Conservation (phyloP, 192 early-diverging fungal species). For the Coemansia furcata region DNA sequence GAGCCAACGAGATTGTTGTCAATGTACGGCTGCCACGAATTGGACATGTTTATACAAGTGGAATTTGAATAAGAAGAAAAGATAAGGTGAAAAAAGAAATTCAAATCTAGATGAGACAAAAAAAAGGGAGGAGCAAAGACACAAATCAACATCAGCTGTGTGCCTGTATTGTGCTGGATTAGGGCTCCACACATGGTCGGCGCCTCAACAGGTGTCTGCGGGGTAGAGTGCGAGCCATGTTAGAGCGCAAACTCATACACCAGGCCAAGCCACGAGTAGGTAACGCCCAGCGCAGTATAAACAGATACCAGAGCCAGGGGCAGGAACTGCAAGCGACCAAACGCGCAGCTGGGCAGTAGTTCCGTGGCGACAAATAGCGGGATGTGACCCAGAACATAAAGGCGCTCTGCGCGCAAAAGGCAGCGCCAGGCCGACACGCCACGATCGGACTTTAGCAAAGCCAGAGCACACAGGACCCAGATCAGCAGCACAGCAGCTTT, state of each 20-base stretch:
- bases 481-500: conserved; percentile 26
- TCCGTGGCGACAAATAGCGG: conserved; percentile 35
- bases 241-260: conserved; percentile 28
- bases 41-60: conserved; percentile 37
- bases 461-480: conserved; percentile 32
- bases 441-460: conserved; percentile 15
- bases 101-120: conserved; percentile 19
- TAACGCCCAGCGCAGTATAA: conserved; percentile 71
- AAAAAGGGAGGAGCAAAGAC: conserved; percentile 3
- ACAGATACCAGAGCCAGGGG: conserved; percentile 79
- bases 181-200: neutral
- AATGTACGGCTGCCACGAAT: conserved; percentile 84
- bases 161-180: neutral
- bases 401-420: conserved; percentile 21
- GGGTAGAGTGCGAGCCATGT: neutral
- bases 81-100: neutral
- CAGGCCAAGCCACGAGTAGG: conserved; percentile 67
- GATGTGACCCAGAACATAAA: conserved; percentile 26
- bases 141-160: neutral
- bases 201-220: neutral
- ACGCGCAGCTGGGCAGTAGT: conserved; percentile 15
- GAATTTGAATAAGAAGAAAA: neutral
- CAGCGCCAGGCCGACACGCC: conserved; percentile 32
- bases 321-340: conserved; percentile 67
- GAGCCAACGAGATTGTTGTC: conserved; percentile 75